These are phyloP conservation scores for Candida wancherniae DNA, from an alignment of 805 yeast species.

Conservation along the genomic window DNA sequence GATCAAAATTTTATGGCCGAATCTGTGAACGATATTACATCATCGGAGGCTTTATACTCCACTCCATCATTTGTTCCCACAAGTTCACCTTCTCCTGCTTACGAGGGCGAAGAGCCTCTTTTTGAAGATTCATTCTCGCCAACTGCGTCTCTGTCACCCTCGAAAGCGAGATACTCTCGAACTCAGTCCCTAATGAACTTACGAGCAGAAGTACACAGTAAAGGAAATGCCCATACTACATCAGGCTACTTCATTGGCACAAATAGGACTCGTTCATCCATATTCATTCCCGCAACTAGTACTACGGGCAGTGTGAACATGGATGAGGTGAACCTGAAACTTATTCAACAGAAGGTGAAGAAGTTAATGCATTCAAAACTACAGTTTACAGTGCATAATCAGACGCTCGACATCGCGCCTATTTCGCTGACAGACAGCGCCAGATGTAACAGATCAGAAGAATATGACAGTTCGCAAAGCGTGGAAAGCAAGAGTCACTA, in stretches of 20 bases:
- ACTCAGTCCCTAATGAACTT: slow-evolving; percentile 35
- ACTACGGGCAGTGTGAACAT: slow-evolving; percentile 1
- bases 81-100: slow-evolving; percentile 15
- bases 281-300: slow-evolving; percentile 5
- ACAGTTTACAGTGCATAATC: background rate
- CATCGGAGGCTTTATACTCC: slow-evolving; percentile 5
- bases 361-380: slow-evolving; percentile 2
- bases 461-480: too few species aligned
- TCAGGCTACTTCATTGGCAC: too few species aligned
- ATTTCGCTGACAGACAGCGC: too few species aligned
- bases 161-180: slow-evolving; percentile 18
- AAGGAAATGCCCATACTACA: too few species aligned
- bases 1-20: slow-evolving; percentile 6
- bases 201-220: too few species aligned
- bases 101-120: slow-evolving; percentile 12
- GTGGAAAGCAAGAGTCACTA: too few species aligned
- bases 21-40: slow-evolving; percentile 5
- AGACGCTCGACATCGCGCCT: too few species aligned
- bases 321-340: slow-evolving; percentile 4
- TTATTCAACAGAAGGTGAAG: slow-evolving; percentile 4
- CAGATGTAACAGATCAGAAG: too few species aligned
- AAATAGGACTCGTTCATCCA: slow-evolving; percentile 7
- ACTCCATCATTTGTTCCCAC: slow-evolving; percentile 6
- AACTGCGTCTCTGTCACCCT: slow-evolving; percentile 4
- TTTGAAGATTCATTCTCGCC: slow-evolving; percentile 11